Percentiles rank a stretch among this genome's conserved stretches.
phyloP scores from a whole-genome alignment of 2,329 filamentous ascomycete species.

The Aureobasidium sp. region DNA sequence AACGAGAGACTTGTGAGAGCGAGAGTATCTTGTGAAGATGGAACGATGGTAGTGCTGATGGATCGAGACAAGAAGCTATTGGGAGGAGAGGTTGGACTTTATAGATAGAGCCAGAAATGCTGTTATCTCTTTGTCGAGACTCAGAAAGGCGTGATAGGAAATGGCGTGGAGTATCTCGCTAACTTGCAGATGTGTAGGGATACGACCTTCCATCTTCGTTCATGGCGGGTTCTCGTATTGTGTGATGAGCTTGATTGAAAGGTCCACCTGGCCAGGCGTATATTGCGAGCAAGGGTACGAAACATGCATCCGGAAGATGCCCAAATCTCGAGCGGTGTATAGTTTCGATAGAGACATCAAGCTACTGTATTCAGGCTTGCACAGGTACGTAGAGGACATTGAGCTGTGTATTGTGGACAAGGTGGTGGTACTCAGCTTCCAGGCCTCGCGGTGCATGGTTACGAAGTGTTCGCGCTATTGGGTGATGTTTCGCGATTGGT shows the following conservation, averaged over 20 bases:
- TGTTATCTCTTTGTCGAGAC: no score
- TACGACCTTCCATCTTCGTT: constrained; percentile 9
- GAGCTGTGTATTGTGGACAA: not conserved
- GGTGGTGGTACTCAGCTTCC: not conserved
- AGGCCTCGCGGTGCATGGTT: not conserved
- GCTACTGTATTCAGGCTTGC: not conserved
- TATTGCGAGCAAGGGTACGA: not conserved
- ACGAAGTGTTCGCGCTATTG: no score
- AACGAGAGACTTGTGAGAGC: not conserved
- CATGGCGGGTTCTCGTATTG: not conserved
- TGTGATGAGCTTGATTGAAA: not conserved
- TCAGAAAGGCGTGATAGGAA: not conserved
- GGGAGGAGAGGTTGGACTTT: not conserved
- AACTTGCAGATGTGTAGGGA: not conserved
- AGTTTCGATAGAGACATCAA: not conserved
- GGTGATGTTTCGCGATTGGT: not conserved
- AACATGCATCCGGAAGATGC: not conserved
- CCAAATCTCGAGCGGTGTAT: not conserved
- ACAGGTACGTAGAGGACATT: not conserved
- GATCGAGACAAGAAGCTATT: no score
- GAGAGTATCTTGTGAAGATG: not conserved
- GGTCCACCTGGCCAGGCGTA: not conserved
- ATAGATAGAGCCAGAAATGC: not conserved
- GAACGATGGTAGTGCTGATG: not conserved
- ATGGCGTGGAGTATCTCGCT: not conserved